Percentiles rank a stretch among this genome's conserved stretches.
Conservation (phyloP, 2,329 filamentous ascomycete species). For the Trichophyton rubrum region DNA sequence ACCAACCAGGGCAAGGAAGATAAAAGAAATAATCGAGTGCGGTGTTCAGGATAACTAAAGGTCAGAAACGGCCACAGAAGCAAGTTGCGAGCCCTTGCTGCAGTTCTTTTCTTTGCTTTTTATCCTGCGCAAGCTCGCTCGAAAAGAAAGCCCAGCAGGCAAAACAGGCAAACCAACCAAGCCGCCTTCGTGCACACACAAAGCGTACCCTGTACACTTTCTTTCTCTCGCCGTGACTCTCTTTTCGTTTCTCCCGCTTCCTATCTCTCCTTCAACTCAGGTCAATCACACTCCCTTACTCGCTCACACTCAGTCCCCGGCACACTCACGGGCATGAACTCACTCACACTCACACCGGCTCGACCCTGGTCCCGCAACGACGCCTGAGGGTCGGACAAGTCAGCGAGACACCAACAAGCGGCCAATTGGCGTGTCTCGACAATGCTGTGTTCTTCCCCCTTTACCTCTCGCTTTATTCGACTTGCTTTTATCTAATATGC, state of each 20-base stretch:
- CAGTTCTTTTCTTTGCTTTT: background rate
- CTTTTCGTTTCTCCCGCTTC: no score
- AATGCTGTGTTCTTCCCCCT: background rate
- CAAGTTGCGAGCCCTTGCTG: background rate
- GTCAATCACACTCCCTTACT: no score
- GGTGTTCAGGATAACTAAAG: background rate
- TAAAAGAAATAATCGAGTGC: background rate
- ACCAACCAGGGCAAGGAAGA: background rate
- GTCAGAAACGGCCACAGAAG: background rate
- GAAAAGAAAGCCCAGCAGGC: background rate
- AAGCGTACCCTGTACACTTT: no score
- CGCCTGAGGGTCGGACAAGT: conserved; percentile 4
- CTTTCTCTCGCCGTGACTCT: no score
- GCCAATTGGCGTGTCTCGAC: conserved; percentile 1
- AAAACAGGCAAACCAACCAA: background rate
- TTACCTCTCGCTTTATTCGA: background rate
- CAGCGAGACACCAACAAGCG: background rate
- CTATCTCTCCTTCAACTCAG: no score
- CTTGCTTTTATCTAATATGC: conserved; percentile 3
- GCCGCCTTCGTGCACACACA: no score
- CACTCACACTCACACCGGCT: background rate
- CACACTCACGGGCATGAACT: no score
- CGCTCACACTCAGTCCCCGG: no score
- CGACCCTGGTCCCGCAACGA: conserved; percentile 3
- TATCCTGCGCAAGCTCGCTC: background rate